Evolutionary conservation across 2,329 filamentous ascomycete genomes (phyloP).

Genomic region (Beauveria scarabaeidicola): DNA sequence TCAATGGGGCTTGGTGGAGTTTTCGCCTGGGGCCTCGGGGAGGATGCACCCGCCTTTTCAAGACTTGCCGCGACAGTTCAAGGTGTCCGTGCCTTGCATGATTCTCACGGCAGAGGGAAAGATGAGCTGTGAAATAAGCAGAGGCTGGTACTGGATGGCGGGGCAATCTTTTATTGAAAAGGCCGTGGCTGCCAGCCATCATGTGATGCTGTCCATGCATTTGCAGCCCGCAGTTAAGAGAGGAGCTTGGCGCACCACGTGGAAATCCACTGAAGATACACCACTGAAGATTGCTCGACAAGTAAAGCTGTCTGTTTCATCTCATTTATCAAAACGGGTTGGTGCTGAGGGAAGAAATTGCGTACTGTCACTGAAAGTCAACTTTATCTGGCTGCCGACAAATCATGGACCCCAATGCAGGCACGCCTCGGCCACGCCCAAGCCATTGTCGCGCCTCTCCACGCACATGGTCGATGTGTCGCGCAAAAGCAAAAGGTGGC

Average conservation of each 20-base stretch:
- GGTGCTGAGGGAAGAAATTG: neutral
- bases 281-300: neutral
- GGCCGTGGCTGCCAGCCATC: neutral
- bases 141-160: neutral
- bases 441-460: conserved; percentile 2
- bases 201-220: neutral
- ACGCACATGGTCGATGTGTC: neutral
- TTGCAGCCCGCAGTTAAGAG: no score
- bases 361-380: neutral
- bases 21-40: conserved; percentile 68
- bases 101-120: conserved; percentile 4
- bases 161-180: neutral
- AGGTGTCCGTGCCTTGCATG: conserved; percentile 15
- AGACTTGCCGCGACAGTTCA: conserved; percentile 30
- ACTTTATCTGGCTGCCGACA: neutral
- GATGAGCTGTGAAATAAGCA: conserved; percentile 23
- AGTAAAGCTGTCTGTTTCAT: neutral
- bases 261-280: neutral
- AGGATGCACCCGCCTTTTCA: conserved; percentile 46
- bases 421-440: neutral
- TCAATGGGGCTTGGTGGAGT: conserved; percentile 55
- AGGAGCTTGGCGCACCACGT: neutral
- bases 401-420: neutral
- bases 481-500: no score
- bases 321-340: neutral